A percentile compares a stretch with the other conserved stretches of the same genome.
Conservation (phyloP, 2,329 filamentous ascomycete genomes). For the Microthyrium microscopicum region DNA sequence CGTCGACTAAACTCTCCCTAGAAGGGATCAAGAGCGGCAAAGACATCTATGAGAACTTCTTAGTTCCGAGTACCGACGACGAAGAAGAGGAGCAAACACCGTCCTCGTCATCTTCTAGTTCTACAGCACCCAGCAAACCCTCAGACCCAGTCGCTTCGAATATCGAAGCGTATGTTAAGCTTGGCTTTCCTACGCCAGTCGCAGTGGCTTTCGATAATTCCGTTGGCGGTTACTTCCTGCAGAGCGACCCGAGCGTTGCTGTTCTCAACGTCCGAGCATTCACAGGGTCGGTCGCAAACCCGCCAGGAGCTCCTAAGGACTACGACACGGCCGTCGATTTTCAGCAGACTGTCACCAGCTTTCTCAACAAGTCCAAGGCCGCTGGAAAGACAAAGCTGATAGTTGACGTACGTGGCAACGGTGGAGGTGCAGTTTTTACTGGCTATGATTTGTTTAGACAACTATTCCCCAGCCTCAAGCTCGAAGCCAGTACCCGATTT, state of each 20-base stretch:
- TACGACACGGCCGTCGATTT: slow-evolving; percentile 10
- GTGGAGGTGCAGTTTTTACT: neutral
- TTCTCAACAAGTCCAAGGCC: neutral
- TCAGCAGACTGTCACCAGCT: neutral
- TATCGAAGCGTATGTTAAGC: no score
- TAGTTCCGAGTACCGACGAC: no score
- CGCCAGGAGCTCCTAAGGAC: no score
- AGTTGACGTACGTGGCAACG: neutral
- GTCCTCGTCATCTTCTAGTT: slow-evolving; percentile 13
- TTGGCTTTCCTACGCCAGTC: neutral
- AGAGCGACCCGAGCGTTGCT: neutral
- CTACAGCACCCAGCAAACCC: no score
- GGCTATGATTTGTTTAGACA: neutral
- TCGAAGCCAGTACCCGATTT: neutral
- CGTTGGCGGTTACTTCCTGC: neutral
- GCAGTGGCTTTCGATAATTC: neutral
- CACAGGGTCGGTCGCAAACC: no score
- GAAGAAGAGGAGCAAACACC: no score
- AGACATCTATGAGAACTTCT: slow-evolving; percentile 23
- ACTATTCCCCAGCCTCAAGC: neutral
- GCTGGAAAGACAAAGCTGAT: neutral
- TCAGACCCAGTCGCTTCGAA: neutral
- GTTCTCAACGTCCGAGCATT: neutral
- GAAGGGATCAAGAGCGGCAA: slow-evolving; percentile 24
- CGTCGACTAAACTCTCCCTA: slow-evolving; percentile 24